Conservation (phyloP, 768 basidiomycete genomes). For the Agaricus blazei region DNA sequence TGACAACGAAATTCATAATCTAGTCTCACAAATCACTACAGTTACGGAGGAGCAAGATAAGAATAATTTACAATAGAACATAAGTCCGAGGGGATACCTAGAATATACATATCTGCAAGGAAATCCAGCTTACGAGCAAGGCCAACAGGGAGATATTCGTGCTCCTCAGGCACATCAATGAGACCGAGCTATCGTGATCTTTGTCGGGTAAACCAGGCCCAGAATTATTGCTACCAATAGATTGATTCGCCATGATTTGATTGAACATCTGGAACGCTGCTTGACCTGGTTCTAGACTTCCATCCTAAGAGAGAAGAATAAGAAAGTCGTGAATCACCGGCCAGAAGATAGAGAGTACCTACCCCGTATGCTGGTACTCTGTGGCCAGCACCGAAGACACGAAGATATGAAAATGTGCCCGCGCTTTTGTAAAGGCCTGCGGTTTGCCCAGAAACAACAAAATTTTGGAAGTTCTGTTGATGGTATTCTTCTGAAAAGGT, state of each 20-base stretch:
- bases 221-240: not conserved
- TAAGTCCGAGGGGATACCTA: not conserved
- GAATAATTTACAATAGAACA: not conserved
- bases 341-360: not conserved
- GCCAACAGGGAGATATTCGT: not conserved
- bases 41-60: not conserved
- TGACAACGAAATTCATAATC: not conserved
- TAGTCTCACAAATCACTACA: not conserved
- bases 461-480: constrained; percentile 38
- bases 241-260: constrained; percentile 23
- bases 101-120: not conserved
- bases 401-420: constrained; percentile 51
- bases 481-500: constrained; percentile 37
- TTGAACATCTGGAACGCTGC: constrained; percentile 39
- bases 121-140: not conserved
- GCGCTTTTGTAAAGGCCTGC: constrained; percentile 57
- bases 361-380: constrained; percentile 45
- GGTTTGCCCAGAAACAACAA: constrained; percentile 42
- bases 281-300: constrained; percentile 31
- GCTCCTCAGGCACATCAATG: not conserved
- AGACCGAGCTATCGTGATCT: not conserved
- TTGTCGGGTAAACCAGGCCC: not conserved
- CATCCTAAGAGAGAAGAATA: constrained; percentile 19
- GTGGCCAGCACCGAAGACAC: constrained; percentile 44
- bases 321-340: not conserved